These are phyloP conservation scores for Naegleria lovaniensis DNA, from an alignment of 208 protist genomes.

Conservation along the genomic window DNA sequence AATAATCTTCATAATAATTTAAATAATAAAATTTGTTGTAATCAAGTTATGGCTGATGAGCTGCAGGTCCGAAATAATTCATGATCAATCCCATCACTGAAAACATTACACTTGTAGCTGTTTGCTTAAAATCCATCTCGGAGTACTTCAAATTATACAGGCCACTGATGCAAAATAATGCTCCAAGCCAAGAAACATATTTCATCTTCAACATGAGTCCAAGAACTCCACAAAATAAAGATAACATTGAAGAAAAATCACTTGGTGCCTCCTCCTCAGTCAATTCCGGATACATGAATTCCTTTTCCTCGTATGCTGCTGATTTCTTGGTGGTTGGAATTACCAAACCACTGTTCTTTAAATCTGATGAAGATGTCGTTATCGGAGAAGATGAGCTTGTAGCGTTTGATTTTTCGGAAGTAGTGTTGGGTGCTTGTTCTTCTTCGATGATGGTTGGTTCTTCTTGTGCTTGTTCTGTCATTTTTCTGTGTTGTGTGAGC, in stretches of 20 bases:
- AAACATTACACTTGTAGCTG: neutral
- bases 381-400: too few relatives aligned
- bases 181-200: neutral
- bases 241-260: neutral
- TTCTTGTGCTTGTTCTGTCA: too few relatives aligned
- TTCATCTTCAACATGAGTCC: conserved; percentile 14
- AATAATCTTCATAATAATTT: too few relatives aligned
- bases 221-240: neutral
- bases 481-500: too few relatives aligned
- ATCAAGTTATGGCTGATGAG: neutral
- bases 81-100: neutral
- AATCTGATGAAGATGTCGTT: too few relatives aligned
- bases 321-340: neutral
- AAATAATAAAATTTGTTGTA: too few relatives aligned
- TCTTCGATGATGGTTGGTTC: too few relatives aligned
- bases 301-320: neutral
- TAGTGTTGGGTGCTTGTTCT: too few relatives aligned
- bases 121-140: conserved; percentile 16
- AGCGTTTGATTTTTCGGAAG: too few relatives aligned
- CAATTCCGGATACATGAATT: neutral
- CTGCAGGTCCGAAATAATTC: conserved; percentile 16
- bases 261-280: neutral
- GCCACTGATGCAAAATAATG: neutral
- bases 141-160: neutral
- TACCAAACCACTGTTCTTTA: too few relatives aligned